A percentile compares a stretch with the other conserved stretches of the same genome.
These are phyloP conservation scores for Fusarium sp. DNA, from an alignment of 2,329 filamentous ascomycete species.

Conservation along the genomic window DNA sequence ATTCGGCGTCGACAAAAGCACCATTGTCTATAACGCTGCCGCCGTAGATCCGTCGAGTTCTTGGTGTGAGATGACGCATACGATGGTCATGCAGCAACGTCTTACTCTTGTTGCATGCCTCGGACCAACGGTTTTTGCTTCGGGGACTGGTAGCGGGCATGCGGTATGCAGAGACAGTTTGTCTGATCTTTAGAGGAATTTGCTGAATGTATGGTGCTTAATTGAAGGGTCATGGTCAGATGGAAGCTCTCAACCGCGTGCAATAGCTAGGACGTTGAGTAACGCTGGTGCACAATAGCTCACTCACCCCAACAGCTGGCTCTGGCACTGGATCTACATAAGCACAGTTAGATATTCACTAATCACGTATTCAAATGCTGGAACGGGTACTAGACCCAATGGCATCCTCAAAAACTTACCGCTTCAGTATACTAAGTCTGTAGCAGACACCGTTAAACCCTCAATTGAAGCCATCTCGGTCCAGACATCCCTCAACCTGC, in stretches of 20 bases:
- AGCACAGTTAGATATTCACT: background rate
- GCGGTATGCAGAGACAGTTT: background rate
- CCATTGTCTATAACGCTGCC: background rate
- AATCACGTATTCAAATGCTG: background rate
- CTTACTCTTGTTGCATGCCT: background rate
- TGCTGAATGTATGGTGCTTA: background rate
- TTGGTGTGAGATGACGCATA: background rate
- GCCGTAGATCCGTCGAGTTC: background rate
- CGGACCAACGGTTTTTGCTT: background rate
- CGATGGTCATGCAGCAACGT: background rate
- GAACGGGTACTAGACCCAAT: background rate
- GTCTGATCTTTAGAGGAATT: too few relatives aligned
- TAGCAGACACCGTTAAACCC: too few relatives aligned
- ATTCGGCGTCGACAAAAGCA: too few relatives aligned
- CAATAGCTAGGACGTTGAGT: rapidly evolving
- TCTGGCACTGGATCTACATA: background rate
- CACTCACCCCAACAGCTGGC: too few relatives aligned
- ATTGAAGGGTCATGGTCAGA: background rate
- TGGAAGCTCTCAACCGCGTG: rapidly evolving
- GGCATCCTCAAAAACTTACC: rapidly evolving
- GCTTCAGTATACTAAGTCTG: background rate
- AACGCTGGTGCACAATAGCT: rapidly evolving
- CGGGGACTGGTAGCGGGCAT: background rate
- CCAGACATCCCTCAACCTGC: background rate
- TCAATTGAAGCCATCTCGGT: background rate